phyloP scores from a whole-genome alignment of 208 protist genomes.

The Wallacemonas rigidus region DNA sequence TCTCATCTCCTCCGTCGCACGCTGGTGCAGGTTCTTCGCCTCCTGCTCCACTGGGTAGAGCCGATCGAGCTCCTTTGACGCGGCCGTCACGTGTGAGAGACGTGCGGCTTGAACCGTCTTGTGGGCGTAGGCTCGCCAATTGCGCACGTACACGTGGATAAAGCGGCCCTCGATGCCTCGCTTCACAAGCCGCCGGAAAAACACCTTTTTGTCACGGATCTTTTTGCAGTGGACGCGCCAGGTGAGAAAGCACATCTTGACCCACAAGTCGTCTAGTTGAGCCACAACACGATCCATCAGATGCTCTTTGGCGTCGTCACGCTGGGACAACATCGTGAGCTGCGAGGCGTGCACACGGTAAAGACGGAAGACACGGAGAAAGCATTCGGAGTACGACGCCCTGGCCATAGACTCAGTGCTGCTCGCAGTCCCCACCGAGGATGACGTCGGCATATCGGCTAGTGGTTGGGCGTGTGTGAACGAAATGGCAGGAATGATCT shows the following conservation, averaged over 20 bases:
- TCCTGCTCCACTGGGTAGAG: constrained; percentile 66
- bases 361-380: constrained; percentile 51
- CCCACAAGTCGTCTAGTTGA: constrained; percentile 70
- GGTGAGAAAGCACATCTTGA: constrained; percentile 84
- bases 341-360: constrained; percentile 46
- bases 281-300: constrained; percentile 80
- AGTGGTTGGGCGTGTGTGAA: constrained; percentile 50
- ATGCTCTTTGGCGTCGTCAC: constrained; percentile 43
- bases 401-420: constrained; percentile 2
- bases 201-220: constrained; percentile 54
- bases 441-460: neutral
- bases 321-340: constrained; percentile 39
- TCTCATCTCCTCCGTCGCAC: constrained; percentile 62
- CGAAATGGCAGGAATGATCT: constrained; percentile 72
- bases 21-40: constrained; percentile 65
- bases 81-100: constrained; percentile 36
- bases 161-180: constrained; percentile 46
- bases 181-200: constrained; percentile 56
- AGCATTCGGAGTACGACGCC: constrained; percentile 68
- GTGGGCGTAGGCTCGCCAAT: constrained; percentile 83
- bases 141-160: constrained; percentile 51
- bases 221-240: constrained; percentile 71
- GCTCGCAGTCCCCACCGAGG: neutral
- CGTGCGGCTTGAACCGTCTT: constrained; percentile 64
- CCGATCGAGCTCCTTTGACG: constrained; percentile 69